A percentile compares a stretch with the other conserved stretches of the same genome.
phyloP scores from a whole-genome alignment of 2,329 filamentous ascomycete genomes.

The Madurella fahalii region DNA sequence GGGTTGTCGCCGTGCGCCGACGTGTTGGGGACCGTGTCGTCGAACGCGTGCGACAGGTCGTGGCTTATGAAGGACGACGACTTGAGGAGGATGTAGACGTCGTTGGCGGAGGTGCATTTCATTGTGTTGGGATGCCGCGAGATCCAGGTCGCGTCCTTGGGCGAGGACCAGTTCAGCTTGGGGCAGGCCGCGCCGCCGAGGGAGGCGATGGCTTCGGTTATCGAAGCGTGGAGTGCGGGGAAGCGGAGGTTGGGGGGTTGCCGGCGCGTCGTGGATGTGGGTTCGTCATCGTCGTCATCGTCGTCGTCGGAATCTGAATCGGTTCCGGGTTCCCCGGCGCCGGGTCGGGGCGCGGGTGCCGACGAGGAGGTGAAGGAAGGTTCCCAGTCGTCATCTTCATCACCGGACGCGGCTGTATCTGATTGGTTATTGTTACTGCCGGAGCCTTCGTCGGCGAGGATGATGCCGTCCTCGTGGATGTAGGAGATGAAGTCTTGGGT shows the following conservation, averaged over 20 bases:
- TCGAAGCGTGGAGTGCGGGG: constrained; percentile 68
- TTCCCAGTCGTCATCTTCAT: constrained; percentile 56
- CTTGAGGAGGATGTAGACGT: constrained; percentile 91
- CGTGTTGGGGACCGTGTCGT: constrained; percentile 56
- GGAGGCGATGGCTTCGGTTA: constrained; percentile 72
- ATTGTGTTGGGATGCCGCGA: constrained; percentile 78
- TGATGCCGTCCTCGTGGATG: constrained; percentile 86
- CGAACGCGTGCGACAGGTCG: constrained; percentile 89
- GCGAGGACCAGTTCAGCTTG: constrained; percentile 96
- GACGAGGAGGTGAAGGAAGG: constrained; percentile 32
- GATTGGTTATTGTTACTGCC: constrained; percentile 39
- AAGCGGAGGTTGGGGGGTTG: constrained; percentile 55
- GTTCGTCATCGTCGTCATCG: constrained; percentile 50
- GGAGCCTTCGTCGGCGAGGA: constrained; percentile 64
- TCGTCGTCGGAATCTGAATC: constrained; percentile 43
- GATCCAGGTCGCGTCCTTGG: constrained; percentile 95
- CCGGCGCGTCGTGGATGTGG: constrained; percentile 23
- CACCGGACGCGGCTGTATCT: constrained; percentile 34
- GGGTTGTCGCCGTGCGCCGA: too few relatives aligned
- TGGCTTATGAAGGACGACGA: constrained; percentile 92
- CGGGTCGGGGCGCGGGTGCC: constrained; percentile 29
- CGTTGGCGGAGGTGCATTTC: constrained; percentile 82
- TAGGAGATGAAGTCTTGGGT: constrained; percentile 74
- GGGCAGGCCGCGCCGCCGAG: constrained; percentile 83
- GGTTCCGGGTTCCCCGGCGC: constrained; percentile 39